Base-by-base conservation (phyloP, 495 filamentous ascomycete species). In the Apodospora peruviana region DNA sequence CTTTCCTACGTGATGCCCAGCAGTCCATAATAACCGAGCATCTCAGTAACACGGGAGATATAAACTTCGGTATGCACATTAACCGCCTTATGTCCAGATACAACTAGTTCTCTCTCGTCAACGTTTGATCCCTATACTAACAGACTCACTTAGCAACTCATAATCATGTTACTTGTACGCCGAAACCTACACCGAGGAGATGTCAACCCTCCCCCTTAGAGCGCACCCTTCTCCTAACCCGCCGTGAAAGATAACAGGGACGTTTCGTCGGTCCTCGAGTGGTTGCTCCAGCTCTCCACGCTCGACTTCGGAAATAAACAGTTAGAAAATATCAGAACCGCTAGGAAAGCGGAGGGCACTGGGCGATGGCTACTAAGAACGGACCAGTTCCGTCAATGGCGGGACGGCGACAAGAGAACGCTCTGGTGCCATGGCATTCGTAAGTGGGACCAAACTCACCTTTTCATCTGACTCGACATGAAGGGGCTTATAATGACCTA, bases 351-450 rank as follows among this genome's bases (percentile, higher is more conserved):
- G 3, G 20, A 19, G 5, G 22, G 22, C 16, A 43, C 40, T 20
- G 40, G 40, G 4, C 19, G n/a, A 14, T 27, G 40, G 40, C 23
- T 43, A 25, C 17, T 43, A 21, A 12, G 12, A 10, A 20, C 20
- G 4, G 40, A 43, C 20, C 2, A 3, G 20, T 43, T 43, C 21
- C 4, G 5, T 43, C 19, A 17, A 27, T 43, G 40, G 40, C 40
- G 21, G 5, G 40, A 43, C 14, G 20, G 23, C 7, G 21, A 25
- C 9, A 5, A 20, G 21, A 43, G 21, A 27, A 23, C 3, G 2
- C n/a, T 43, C 7, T 43, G 40, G 40, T 24, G 19, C 25, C 40
- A 25, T 25, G 40, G 40, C 12, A 43, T 43, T 25, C 40, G 40
- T 43, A 25, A 25, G 40, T 43, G 5, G 10, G 5, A 9, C 8